Conservation (phyloP, 2,329 filamentous ascomycete species). For the Emergomyces pasteurianus region DNA sequence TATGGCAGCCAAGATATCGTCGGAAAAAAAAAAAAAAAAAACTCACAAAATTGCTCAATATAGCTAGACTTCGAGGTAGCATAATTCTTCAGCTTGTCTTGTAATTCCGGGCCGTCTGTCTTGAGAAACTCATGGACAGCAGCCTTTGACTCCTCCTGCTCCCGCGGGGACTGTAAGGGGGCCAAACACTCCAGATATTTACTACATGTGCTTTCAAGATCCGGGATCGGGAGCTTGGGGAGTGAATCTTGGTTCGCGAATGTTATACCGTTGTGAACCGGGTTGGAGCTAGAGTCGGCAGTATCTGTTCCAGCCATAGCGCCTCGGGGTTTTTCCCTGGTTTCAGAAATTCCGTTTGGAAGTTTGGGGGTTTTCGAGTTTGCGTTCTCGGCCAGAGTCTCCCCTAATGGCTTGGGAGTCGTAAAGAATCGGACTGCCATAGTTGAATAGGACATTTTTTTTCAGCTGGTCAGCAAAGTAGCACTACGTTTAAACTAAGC, state of each 20-base stretch:
- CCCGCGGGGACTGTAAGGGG: constrained; percentile 67
- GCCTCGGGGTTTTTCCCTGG: constrained; percentile 8
- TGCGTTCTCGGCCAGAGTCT: constrained; percentile 44
- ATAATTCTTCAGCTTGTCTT: constrained; percentile 83
- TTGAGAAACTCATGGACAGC: constrained; percentile 75
- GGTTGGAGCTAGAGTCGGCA: constrained; percentile 21
- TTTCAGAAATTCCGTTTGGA: background rate
- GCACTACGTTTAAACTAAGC: background rate
- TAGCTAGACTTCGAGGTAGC: constrained; percentile 86
- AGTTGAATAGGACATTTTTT: constrained; percentile 43
- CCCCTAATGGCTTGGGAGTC: constrained; percentile 59
- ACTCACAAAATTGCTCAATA: constrained; percentile 96
- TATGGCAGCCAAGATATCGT: background rate
- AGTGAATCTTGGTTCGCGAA: constrained; percentile 81
- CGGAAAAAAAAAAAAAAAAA: background rate
- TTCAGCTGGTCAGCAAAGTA: background rate
- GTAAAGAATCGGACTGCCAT: constrained; percentile 60
- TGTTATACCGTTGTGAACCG: constrained; percentile 56
- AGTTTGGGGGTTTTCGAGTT: constrained; percentile 15
- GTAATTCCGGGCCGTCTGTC: constrained; percentile 68
- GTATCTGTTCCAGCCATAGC: background rate
- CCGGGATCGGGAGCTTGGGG: constrained; percentile 85
- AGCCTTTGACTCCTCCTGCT: constrained; percentile 69
- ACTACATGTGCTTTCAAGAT: constrained; percentile 63
- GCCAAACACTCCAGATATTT: constrained; percentile 70